Base-by-base conservation (phyloP, 2,329 filamentous ascomycete genomes). In the Fusarium nodosum region DNA sequence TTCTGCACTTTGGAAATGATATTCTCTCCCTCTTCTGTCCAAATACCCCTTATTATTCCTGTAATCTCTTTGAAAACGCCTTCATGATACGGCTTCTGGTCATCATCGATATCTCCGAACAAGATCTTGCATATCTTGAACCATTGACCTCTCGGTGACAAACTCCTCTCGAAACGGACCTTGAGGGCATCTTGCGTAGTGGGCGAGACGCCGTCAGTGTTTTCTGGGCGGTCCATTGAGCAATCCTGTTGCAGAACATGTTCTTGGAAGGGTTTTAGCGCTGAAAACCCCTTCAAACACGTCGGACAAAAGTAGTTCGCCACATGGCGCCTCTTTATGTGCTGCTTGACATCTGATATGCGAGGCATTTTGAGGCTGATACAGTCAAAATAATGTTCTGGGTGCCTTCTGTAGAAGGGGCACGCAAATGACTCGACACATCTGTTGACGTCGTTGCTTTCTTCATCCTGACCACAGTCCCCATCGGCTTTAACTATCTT, bases 331-430 rank as follows among this genome's bases (percentile, higher is more conserved):
- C 53, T 39, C 28, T 56, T 50, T 18, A 56, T 10, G 8, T 56
- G 53, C 18, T 56, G 53, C 26, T 56, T 56, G 33, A 56, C 53
- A 15, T 31, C 45, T 26, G 53, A 26, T 41, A 56, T 56, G 20
- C 31, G 26, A n/a, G 34, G 33, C 53, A 56, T 24, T 26, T 38
- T 50, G 4, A 56, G 16, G 34, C 34, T 48, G 11, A 56, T 56
- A 39, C 53, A 56, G 6, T 50, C 44, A 18, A 56, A 36, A 16
- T 48, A 50, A 12, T 44, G 44, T 36, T 48, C 24, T 16, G 53
- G 53, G 26, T 56, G 42, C 5, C 34, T 50, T 50, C 53, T 56
- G 20, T 50, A 56, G 28, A 56, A 56, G 3, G 53, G 53, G 16
- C 53, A 56, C 11, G 34, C 53, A 41, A 56, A 56, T 7, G 26